Evolutionary conservation across 1,284 basidiomycete genomes (phyloP).

Genomic region (Rhodotorula sp.): DNA sequence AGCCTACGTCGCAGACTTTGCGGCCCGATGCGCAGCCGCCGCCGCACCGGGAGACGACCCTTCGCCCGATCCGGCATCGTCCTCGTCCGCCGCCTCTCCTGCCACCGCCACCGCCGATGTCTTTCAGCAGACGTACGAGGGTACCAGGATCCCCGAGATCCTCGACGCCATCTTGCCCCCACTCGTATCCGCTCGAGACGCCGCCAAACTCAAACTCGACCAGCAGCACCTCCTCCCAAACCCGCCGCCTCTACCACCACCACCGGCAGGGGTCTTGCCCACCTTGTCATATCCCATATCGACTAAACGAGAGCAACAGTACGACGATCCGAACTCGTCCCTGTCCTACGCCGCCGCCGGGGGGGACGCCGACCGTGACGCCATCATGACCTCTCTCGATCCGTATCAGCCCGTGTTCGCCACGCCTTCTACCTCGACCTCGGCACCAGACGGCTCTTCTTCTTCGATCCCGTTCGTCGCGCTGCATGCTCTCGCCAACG

Average conservation of each 20-base stretch:
- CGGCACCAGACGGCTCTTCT: background rate
- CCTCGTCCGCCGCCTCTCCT: constrained; percentile 3
- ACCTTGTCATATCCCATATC: background rate
- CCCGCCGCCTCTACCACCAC: background rate
- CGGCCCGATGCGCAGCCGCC: background rate
- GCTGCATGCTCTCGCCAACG: constrained; percentile 9
- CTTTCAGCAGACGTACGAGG: constrained; percentile 1
- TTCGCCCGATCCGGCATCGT: background rate
- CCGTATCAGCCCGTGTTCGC: background rate
- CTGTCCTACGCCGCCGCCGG: background rate
- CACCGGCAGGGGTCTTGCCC: background rate
- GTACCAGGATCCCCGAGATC: constrained; percentile 4
- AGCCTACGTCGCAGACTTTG: constrained; percentile 14
- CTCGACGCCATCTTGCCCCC: constrained; percentile 17
- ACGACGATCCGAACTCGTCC: background rate
- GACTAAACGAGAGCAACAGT: background rate
- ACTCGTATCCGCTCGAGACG: background rate
- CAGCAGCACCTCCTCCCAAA: too few species aligned
- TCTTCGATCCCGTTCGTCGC: background rate
- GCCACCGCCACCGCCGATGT: constrained; percentile 4
- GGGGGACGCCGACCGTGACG: background rate
- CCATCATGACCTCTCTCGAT: background rate
- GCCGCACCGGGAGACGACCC: background rate
- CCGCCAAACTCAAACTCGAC: background rate
- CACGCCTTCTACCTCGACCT: background rate